Conservation (phyloP, 371 early-diverging fungal genomes). For the Rhizopus delemar region DNA sequence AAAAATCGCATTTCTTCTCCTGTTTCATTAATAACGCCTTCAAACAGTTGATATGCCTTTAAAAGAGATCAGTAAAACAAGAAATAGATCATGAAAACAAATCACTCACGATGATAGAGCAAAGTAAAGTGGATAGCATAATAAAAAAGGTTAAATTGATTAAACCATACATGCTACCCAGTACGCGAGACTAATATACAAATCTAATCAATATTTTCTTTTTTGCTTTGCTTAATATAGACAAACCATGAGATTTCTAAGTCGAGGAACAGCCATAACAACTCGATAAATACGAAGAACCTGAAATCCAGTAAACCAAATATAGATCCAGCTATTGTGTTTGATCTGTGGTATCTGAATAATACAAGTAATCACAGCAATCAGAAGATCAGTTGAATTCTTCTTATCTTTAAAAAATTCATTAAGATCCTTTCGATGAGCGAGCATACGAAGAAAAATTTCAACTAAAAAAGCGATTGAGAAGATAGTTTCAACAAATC, state of each 20-base stretch:
- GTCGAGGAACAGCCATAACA: conserved; percentile 58
- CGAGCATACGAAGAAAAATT: conserved; percentile 48
- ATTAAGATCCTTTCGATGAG: conserved; percentile 35
- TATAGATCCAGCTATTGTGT: conserved; percentile 38
- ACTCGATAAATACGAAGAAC: conserved; percentile 62
- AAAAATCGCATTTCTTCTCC: conserved; percentile 60
- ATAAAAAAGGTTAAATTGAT: conserved; percentile 68
- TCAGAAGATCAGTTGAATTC: conserved; percentile 53
- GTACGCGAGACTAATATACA: conserved; percentile 49
- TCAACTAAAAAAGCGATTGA: conserved; percentile 60
- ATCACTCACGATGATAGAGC: conserved; percentile 57
- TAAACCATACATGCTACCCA: conserved; percentile 63
- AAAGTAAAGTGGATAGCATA: conserved; percentile 52
- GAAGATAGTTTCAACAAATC: conserved; percentile 53
- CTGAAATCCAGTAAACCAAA: conserved; percentile 67
- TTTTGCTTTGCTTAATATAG: not conserved
- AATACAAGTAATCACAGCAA: conserved; percentile 55
- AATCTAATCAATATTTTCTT: not conserved
- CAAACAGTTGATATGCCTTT: conserved; percentile 52
- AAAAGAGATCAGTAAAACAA: not conserved
- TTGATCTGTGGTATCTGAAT: conserved; percentile 59
- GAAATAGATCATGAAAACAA: not conserved
- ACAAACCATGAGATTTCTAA: conserved; percentile 57
- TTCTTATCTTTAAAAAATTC: conserved; percentile 51
- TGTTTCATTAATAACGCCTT: conserved; percentile 47